phyloP scores from a whole-genome alignment of 2,329 filamentous ascomycete species.

The Aspergillaceae sp. region DNA sequence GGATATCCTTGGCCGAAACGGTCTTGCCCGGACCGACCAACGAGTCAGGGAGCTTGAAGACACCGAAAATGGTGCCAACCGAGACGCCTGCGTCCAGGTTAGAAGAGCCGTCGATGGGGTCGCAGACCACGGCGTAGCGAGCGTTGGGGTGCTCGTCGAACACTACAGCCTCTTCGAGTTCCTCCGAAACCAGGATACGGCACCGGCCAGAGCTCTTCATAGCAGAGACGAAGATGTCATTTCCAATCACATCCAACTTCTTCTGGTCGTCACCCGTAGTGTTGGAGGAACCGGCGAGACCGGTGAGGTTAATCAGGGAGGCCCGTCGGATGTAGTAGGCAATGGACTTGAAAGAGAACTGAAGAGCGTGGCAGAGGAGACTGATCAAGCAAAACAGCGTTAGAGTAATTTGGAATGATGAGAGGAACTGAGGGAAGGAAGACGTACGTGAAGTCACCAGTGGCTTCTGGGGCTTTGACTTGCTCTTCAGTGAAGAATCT shows the following conservation, averaged over 20 bases:
- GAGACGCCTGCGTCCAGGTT: conserved; percentile 97
- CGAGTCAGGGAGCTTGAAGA: conserved; percentile 79
- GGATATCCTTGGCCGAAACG: conserved; percentile 60
- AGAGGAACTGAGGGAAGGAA: neutral
- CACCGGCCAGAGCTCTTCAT: conserved; percentile 92
- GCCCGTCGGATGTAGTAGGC: conserved; percentile 98
- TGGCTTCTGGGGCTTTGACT: conserved; percentile 83
- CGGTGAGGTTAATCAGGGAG: conserved; percentile 88
- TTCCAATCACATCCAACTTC: conserved; percentile 98
- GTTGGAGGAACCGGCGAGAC: conserved; percentile 89
- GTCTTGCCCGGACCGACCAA: conserved; percentile 44
- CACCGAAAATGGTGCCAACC: conserved; percentile 92
- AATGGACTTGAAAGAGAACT: conserved; percentile 99
- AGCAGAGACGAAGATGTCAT: conserved; percentile 91
- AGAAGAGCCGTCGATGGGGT: conserved; percentile 95
- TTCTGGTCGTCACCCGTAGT: conserved; percentile 97
- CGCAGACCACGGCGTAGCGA: conserved; percentile 90
- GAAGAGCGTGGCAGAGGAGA: conserved; percentile 90
- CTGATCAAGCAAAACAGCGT: conserved; percentile 39
- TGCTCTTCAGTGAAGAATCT: conserved; percentile 96
- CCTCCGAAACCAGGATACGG: conserved; percentile 89
- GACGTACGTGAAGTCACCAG: conserved; percentile 92
- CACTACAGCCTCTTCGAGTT: conserved; percentile 86
- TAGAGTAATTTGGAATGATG: neutral
- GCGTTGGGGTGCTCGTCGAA: conserved; percentile 67